These are phyloP conservation scores for Globisporangium nodosum DNA, from an alignment of 352 stramenopile genomes.

Conservation along the genomic window DNA sequence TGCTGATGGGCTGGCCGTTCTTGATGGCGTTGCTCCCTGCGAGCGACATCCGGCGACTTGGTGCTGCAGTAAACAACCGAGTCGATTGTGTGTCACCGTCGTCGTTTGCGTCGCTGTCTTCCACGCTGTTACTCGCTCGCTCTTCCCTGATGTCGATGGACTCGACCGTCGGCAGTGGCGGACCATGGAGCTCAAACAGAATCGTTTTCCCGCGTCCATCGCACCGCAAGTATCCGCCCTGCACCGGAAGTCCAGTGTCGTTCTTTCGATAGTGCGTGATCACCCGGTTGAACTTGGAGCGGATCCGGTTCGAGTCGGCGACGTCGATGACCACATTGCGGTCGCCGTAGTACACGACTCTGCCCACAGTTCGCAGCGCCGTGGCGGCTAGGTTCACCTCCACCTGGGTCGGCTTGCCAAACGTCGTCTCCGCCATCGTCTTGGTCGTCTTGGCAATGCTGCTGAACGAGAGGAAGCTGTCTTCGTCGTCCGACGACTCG, in stretches of 20 bases:
- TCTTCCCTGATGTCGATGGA: conserved; percentile 43
- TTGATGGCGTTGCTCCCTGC: conserved; percentile 20
- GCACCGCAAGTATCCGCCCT: conserved; percentile 67
- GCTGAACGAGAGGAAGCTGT: conserved; percentile 64
- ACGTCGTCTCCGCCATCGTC: conserved; percentile 62
- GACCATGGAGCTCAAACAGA: conserved; percentile 66
- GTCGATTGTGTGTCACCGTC: neutral
- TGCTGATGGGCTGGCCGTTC: conserved; percentile 30
- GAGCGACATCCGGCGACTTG: conserved; percentile 13
- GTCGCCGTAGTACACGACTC: conserved; percentile 78
- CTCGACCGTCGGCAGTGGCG: conserved; percentile 38
- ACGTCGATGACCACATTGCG: conserved; percentile 76
- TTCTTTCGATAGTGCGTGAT: conserved; percentile 78
- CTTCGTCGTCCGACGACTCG: conserved; percentile 49
- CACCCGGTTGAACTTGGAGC: conserved; percentile 81
- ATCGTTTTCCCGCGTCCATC: conserved; percentile 71
- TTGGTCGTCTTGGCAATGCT: conserved; percentile 56
- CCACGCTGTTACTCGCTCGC: conserved; percentile 6
- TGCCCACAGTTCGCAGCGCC: conserved; percentile 49
- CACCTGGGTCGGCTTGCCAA: conserved; percentile 50
- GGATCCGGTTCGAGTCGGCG: conserved; percentile 71
- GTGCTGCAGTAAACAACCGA: neutral
- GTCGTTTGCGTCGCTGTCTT: conserved; percentile 8
- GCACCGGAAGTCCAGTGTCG: conserved; percentile 34
- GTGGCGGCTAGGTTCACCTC: conserved; percentile 44